Evolutionary conservation across 192 early-diverging fungal genomes (phyloP).

Genomic region (Podila epicladia): DNA sequence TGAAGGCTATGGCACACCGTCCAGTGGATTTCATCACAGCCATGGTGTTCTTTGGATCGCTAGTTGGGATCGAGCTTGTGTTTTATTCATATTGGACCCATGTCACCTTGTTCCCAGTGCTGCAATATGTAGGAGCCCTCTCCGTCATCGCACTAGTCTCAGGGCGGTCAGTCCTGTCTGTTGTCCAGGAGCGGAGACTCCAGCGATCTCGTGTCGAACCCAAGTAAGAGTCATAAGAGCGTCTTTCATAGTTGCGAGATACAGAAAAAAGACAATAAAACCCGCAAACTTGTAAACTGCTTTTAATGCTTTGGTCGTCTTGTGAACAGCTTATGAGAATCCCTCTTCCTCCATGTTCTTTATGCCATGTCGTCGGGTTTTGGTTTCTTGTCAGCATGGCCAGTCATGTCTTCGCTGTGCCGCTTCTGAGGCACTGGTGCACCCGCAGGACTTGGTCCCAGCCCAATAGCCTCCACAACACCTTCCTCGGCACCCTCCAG

Average conservation of each 20-base stretch:
- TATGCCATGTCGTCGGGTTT: background rate
- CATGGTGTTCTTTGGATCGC: conserved; percentile 51
- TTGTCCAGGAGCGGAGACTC: conserved; percentile 42
- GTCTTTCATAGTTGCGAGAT: no score
- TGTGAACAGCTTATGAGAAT: background rate
- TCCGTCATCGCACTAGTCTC: conserved; percentile 51
- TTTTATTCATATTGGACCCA: conserved; percentile 64
- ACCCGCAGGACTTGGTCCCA: background rate
- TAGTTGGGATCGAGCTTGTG: conserved; percentile 56
- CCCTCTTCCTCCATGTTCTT: no score
- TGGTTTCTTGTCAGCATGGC: background rate
- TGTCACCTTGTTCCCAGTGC: conserved; percentile 60
- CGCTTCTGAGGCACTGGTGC: background rate
- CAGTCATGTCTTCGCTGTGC: background rate
- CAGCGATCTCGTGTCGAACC: conserved; percentile 9
- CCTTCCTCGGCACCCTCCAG: conserved; percentile 28
- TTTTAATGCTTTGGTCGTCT: background rate
- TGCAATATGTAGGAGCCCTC: conserved; percentile 50
- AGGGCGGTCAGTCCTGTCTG: conserved; percentile 57
- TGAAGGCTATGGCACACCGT: conserved; percentile 14
- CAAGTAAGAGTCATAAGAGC: conserved; percentile 24
- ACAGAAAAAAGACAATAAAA: no score
- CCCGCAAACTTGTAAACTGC: background rate
- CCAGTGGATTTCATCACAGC: conserved; percentile 36
- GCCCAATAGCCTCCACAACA: conserved; percentile 23